Evolutionary conservation across 1,139 yeast species (phyloP).

Genomic region (Scheffersomyces parashehatae): DNA sequence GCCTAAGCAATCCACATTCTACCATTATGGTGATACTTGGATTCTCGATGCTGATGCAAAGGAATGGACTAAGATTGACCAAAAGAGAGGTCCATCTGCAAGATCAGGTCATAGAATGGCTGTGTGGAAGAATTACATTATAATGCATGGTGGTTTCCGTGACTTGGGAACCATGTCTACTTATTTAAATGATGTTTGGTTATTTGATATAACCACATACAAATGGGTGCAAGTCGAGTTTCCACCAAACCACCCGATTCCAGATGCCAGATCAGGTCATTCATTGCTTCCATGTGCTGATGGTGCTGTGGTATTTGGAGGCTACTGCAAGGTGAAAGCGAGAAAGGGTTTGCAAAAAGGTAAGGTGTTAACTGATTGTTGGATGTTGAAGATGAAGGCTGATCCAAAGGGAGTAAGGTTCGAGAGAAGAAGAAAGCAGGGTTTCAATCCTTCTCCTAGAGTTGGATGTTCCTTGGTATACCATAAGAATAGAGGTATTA

Average conservation of each 20-base stretch:
- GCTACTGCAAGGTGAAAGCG: slow-evolving; percentile 91
- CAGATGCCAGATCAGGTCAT: slow-evolving; percentile 95
- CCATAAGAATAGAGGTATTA: slow-evolving; percentile 89
- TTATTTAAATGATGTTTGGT: slow-evolving; percentile 85
- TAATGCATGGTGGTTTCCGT: slow-evolving; percentile 89
- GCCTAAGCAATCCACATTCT: slow-evolving; percentile 93
- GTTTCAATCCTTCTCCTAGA: slow-evolving; percentile 85
- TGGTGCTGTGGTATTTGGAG: slow-evolving; percentile 89
- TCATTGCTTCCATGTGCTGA: slow-evolving; percentile 79
- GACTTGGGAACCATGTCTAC: slow-evolving; percentile 85
- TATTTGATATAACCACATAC: slow-evolving; percentile 83
- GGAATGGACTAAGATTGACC: slow-evolving; percentile 89
- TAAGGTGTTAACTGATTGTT: slow-evolving; percentile 82
- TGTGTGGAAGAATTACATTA: slow-evolving; percentile 85
- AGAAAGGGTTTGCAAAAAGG: slow-evolving; percentile 89
- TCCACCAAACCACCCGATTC: slow-evolving; percentile 76
- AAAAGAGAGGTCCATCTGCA: slow-evolving; percentile 74
- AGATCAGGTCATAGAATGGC: slow-evolving; percentile 92
- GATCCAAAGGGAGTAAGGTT: slow-evolving; percentile 81
- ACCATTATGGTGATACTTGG: slow-evolving; percentile 97
- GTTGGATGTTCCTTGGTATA: slow-evolving; percentile 92
- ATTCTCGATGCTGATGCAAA: slow-evolving; percentile 77
- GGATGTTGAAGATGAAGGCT: slow-evolving; percentile 85
- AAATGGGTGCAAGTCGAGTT: slow-evolving; percentile 91
- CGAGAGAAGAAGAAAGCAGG: slow-evolving; percentile 88